Evolutionary conservation across 2,329 filamentous ascomycete genomes (phyloP).

Genomic region (Chaetomium strumarium): DNA sequence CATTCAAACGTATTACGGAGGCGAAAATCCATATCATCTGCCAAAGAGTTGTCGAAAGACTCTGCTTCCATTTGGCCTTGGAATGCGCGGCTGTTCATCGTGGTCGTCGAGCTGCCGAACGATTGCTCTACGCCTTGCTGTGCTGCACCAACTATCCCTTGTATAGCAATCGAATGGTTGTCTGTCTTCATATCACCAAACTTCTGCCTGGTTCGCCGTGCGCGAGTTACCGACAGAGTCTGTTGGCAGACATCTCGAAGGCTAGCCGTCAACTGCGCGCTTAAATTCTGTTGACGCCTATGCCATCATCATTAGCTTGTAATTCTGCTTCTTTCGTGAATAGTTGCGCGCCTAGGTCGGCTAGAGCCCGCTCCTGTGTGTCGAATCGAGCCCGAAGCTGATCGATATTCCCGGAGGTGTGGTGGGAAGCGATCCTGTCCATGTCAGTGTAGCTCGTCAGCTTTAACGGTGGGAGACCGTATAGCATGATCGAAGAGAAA

Average conservation of each 20-base stretch:
- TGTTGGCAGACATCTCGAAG: constrained; percentile 12
- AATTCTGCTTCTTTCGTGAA: constrained; percentile 7
- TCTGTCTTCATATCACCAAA: constrained; percentile 16
- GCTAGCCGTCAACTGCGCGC: constrained; percentile 7
- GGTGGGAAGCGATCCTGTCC: constrained; percentile 10
- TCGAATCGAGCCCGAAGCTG: constrained; percentile 10
- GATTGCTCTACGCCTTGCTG: constrained; percentile 16
- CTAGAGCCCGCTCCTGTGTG: constrained; percentile 14
- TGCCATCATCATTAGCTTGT: constrained; percentile 1
- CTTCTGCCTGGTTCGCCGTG: constrained; percentile 11
- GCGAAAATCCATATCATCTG: constrained; percentile 1
- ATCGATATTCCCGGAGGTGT: constrained; percentile 10
- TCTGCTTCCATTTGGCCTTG: constrained; percentile 17
- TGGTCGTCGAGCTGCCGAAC: constrained; percentile 4
- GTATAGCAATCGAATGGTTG: constrained; percentile 13
- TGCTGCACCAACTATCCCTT: constrained; percentile 16
- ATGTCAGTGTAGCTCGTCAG: constrained; percentile 6
- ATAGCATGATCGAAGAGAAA: constrained; percentile 14
- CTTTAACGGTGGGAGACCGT: not conserved
- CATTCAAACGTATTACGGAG: no score
- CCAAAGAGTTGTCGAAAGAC: constrained; percentile 16
- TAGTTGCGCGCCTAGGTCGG: constrained; percentile 8
- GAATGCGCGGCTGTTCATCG: constrained; percentile 13
- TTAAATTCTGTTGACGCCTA: constrained; percentile 7
- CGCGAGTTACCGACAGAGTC: constrained; percentile 10